phyloP scores from a whole-genome alignment of 2,329 filamentous ascomycete species.

The Tolypocladium nubicola region DNA sequence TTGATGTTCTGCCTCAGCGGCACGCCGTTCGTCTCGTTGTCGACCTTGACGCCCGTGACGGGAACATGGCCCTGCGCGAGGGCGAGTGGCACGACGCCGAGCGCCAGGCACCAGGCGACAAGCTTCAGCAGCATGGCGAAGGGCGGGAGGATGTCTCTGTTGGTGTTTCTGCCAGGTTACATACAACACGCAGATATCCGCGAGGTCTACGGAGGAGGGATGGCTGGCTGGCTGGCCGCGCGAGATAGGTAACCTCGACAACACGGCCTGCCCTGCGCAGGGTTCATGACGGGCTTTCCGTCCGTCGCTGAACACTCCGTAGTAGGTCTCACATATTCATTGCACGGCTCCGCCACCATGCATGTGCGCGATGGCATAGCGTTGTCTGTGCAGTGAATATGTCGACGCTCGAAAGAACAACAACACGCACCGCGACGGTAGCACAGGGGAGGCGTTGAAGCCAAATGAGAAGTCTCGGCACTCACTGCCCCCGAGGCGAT shows the following conservation, averaged over 20 bases:
- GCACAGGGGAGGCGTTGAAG: neutral
- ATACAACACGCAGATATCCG: neutral
- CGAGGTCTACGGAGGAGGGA: neutral
- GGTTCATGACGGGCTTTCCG: too few species aligned
- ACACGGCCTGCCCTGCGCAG: too few species aligned
- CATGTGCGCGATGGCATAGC: too few species aligned
- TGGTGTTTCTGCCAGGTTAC: neutral
- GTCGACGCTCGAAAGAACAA: neutral
- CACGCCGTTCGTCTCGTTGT: constrained; percentile 23
- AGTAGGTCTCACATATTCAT: too few species aligned
- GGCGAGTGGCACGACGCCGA: constrained; percentile 13
- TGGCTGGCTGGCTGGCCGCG: neutral
- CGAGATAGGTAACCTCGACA: too few species aligned
- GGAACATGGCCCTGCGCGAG: constrained; percentile 14
- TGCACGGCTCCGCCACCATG: too few species aligned
- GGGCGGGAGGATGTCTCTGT: neutral
- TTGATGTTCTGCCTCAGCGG: constrained; percentile 38
- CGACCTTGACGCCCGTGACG: constrained; percentile 28
- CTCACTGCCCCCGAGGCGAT: too few species aligned
- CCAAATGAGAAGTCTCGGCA: too few species aligned
- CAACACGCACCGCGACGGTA: neutral
- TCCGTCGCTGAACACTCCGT: too few species aligned
- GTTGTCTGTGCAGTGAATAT: neutral
- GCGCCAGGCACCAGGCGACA: constrained; percentile 13
- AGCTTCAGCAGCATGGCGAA: constrained; percentile 10